Evolutionary conservation across 306 rosid species (phyloP), one percentile per base, ranked within the genome.

Genomic region (Cicer pinnatifidum): DNA sequence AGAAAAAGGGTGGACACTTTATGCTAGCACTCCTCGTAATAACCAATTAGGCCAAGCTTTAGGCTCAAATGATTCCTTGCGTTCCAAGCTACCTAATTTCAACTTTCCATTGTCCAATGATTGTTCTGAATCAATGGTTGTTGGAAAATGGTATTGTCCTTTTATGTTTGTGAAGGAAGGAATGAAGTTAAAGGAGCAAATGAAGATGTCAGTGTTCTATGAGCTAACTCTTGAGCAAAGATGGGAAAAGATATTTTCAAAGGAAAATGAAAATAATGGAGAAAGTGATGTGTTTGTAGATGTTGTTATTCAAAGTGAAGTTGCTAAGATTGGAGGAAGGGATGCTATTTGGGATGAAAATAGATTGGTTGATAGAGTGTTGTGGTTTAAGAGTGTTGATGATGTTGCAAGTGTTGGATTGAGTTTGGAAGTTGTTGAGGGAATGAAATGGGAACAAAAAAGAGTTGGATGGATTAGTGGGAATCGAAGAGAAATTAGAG

Each of bases 31-130:
- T 17, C 84, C 84, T 12, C 28, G 1, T 4, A 16, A 81, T 69
- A 85, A 78, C 78, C 48, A 56, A n/a, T 71, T 82, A 58, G 48
- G 48, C 4, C 80, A 84, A 81, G 90, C 94, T 8, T 59, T 72
- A 1, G 93, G 92, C 3, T 67, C 82, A 53, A 66, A 85, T 9
- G 20, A 67, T 38, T 35, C 76, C 0, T 50, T 87, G 3, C 81
- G 86, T 39, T 47, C 62, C 8, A 43, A 46, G 6, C 78, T 89
- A 38, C 91, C 91, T 0, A 11, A 60, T 1, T 73, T 86, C 41
- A 12, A 44, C 38, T 83, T 65, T 15, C 52, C 83, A 37, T 9
- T 70, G 11, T 70, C 77, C 3, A 5, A 45, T 7, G n/a, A 57
- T 12, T 28, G 43, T 16, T 81, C 58, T 51, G 58, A 51, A 51